Evolutionary conservation across 2,329 filamentous ascomycete genomes (phyloP).

Genomic region (Penicillium oxalicum): DNA sequence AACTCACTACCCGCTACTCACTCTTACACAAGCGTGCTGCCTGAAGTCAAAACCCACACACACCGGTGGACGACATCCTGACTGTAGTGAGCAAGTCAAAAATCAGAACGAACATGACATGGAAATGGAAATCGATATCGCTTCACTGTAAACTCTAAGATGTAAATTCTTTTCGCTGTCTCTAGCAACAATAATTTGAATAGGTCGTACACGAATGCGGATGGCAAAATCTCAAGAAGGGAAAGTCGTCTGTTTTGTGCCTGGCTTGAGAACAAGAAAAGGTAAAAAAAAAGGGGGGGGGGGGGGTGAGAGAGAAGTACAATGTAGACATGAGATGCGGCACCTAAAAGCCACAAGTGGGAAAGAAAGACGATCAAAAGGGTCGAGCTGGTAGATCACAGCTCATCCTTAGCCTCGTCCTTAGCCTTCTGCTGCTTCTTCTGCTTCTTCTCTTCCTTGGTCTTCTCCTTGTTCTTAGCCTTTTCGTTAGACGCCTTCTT

Average conservation of each 20-base stretch:
- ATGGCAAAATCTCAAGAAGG: too few species aligned
- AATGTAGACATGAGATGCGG: constrained; percentile 5
- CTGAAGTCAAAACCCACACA: too few species aligned
- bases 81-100: too few species aligned
- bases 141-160: too few species aligned
- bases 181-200: too few species aligned
- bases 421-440: constrained; percentile 22
- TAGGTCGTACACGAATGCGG: too few species aligned
- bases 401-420: constrained; percentile 30
- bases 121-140: too few species aligned
- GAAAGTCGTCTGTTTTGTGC: too few species aligned
- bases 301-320: not conserved
- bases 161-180: too few species aligned
- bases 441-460: constrained; percentile 22
- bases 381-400: constrained; percentile 12
- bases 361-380: not conserved
- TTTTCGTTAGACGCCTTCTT: constrained; percentile 26
- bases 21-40: too few species aligned
- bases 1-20: not conserved
- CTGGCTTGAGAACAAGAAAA: not conserved
- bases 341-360: not conserved
- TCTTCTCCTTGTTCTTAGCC: constrained; percentile 13
- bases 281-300: not conserved
- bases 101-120: too few species aligned
- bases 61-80: too few species aligned